A percentile compares a stretch with the other conserved stretches of the same genome.
Conservation (phyloP, 1,284 basidiomycete genomes). For the Cutaneotrichosporon curvatum region DNA sequence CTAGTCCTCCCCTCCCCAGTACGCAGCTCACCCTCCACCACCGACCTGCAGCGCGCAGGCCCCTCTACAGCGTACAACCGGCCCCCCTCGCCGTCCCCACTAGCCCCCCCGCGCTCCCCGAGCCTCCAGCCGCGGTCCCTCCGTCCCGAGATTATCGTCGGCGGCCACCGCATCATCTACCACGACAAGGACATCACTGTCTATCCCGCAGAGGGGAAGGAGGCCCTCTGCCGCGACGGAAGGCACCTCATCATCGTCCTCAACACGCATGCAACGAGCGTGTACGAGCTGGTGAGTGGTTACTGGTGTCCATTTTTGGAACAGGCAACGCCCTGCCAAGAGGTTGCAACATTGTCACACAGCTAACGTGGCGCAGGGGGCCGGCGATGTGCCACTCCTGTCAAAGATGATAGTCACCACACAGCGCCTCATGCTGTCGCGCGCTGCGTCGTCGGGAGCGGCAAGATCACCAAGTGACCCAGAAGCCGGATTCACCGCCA, state of each 20-base stretch:
- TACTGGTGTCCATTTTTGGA: no score
- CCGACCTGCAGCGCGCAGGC: constrained; percentile 11
- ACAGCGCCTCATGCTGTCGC: constrained; percentile 18
- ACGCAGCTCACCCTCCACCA: constrained; percentile 4
- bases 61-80: constrained; percentile 1
- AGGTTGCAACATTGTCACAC: background rate
- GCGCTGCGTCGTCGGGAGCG: no score
- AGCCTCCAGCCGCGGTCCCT: constrained; percentile 3
- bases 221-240: constrained; percentile 30
- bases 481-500: constrained; percentile 7
- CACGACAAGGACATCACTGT: constrained; percentile 35
- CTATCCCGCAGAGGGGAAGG: constrained; percentile 33
- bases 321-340: no score
- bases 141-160: constrained; percentile 13
- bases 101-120: background rate
- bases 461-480: background rate
- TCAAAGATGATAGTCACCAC: constrained; percentile 34
- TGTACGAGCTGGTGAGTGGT: constrained; percentile 41
- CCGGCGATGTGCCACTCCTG: constrained; percentile 36
- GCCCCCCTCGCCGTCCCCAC: background rate
- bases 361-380: constrained; percentile 24
- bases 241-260: constrained; percentile 39
- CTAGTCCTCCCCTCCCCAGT: constrained; percentile 12
- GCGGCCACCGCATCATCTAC: constrained; percentile 31
- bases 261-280: constrained; percentile 37